phyloP scores from a whole-genome alignment of 768 basidiomycete species.

The Thelephora ganbajun region DNA sequence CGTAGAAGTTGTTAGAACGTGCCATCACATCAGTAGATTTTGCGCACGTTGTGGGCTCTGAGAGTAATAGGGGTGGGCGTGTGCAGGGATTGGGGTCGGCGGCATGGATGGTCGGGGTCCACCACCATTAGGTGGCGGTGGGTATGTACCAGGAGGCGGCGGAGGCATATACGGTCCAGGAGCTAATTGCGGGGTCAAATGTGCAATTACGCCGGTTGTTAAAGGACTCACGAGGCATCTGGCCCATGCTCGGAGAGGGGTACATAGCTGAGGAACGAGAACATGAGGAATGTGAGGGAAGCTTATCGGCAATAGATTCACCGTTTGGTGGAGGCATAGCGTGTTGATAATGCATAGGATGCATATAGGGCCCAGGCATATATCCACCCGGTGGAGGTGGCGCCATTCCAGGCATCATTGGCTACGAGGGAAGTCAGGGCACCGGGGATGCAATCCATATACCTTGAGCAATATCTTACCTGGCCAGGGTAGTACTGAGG shows the following conservation, averaged over 20 bases:
- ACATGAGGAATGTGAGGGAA: slow-evolving; percentile 3
- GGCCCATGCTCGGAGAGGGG: slow-evolving; percentile 64
- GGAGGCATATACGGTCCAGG: slow-evolving; percentile 73
- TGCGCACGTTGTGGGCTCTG: slow-evolving; percentile 76
- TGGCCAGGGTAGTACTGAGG: slow-evolving; percentile 73
- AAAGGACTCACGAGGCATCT: slow-evolving; percentile 63
- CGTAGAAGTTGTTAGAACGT: background rate
- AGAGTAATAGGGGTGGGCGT: slow-evolving; percentile 80
- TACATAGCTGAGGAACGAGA: slow-evolving; percentile 51
- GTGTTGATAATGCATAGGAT: slow-evolving; percentile 73
- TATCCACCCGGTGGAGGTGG: slow-evolving; percentile 71
- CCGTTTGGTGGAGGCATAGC: slow-evolving; percentile 66
- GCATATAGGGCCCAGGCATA: slow-evolving; percentile 73
- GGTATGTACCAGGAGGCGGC: slow-evolving; percentile 65
- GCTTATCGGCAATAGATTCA: slow-evolving; percentile 15
- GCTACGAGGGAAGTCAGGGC: slow-evolving; percentile 24
- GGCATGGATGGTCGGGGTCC: slow-evolving; percentile 81
- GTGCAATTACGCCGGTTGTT: background rate
- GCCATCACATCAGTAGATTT: slow-evolving; percentile 8
- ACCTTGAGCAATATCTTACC: slow-evolving; percentile 25
- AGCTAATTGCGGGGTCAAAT: slow-evolving; percentile 21
- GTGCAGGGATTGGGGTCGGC: slow-evolving; percentile 79
- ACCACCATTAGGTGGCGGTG: slow-evolving; percentile 63
- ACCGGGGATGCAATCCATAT: slow-evolving; percentile 1
- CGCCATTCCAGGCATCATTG: slow-evolving; percentile 77